Percentiles rank a stretch among this genome's conserved stretches.
These are phyloP conservation scores for Schwanniomyces vanrijiae DNA, from an alignment of 805 yeast genomes.

Conservation along the genomic window DNA sequence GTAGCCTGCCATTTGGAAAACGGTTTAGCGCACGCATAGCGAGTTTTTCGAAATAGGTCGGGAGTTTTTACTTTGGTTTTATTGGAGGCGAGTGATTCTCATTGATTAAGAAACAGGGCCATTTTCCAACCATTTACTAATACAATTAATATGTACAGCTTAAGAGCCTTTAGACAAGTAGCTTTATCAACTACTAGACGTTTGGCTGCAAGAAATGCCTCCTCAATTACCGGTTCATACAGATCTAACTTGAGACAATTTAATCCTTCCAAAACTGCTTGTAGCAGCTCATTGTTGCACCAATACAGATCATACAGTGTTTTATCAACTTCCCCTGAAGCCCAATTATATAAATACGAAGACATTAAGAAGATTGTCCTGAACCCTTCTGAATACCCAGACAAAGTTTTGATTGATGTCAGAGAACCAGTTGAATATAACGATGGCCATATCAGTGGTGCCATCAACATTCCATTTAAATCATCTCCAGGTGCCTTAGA, in stretches of 20 bases:
- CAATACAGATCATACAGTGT: slow-evolving; percentile 33
- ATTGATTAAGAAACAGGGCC: background rate
- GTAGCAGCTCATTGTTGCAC: slow-evolving; percentile 1
- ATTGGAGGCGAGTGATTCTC: slow-evolving; percentile 1
- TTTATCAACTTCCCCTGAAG: slow-evolving; percentile 37
- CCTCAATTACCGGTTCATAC: slow-evolving; percentile 1
- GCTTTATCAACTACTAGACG: slow-evolving; percentile 6
- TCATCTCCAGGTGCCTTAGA: slow-evolving; percentile 92
- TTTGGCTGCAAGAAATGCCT: slow-evolving; percentile 2
- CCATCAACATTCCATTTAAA: slow-evolving; percentile 86
- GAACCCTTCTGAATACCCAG: slow-evolving; percentile 40
- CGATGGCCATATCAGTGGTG: slow-evolving; percentile 77
- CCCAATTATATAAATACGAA: slow-evolving; percentile 53
- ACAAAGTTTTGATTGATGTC: slow-evolving; percentile 74
- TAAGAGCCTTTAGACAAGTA: slow-evolving; percentile 8
- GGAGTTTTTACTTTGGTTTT: background rate
- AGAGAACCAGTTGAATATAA: slow-evolving; percentile 84
- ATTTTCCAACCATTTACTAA: background rate
- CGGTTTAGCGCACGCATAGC: background rate
- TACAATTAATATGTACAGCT: slow-evolving; percentile 6
- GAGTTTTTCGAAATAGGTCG: background rate
- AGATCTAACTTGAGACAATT: background rate
- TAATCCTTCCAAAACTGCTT: background rate
- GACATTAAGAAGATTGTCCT: slow-evolving; percentile 47
- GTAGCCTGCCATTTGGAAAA: background rate